Evolutionary conservation across 148 eudicot species (phyloP), one percentile per base, ranked within the genome.

Genomic region (Vaccinium myrtillus): DNA sequence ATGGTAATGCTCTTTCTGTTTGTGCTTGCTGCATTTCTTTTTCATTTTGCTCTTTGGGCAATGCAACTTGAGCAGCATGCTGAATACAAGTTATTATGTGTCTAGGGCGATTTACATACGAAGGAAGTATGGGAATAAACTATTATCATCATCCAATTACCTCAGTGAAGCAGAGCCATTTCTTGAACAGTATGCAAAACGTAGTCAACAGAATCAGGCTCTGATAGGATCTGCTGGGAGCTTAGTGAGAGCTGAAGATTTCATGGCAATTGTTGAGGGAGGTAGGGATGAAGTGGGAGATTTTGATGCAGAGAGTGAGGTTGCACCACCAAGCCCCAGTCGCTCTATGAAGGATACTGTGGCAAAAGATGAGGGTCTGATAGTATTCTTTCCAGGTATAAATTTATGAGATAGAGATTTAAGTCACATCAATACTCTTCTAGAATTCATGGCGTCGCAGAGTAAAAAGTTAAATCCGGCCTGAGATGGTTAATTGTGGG

Each of bases 91-190:
- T 67, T 73, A 19, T 77, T 87, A 81, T 76, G 14, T 86, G 75
- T 81, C 30, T 71, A 96, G 99, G 99, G 98, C 99, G 54, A 92
- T 92, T 59, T 90, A 87, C 79, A 89, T 95, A 84, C 86, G 89
- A 80, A 92, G 95, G 85, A 95, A 96, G 86, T 94, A 86, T 80
- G 95, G 97, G 73, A 81, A 87, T 82, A 90, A 75, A 86, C 95
- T 85, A 78, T 89, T 94, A 81, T 89, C 88, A 51, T 92, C 99
- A 78, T 90, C 93, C 75, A 88, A 86, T 56, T 96, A 96, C 87
- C 94, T 96, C 49, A 94, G 93, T 81, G 99, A 95, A 92, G 98
- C 96, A 65, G 99, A 95, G 88, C 94, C 94, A 77, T 96, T 96
- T 87, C 98, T 96, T 83, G 98, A 96, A 89, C 95, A 94, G 84